Base-by-base conservation (phyloP, 1,139 yeast genomes). In the Yarrowia galli region DNA sequence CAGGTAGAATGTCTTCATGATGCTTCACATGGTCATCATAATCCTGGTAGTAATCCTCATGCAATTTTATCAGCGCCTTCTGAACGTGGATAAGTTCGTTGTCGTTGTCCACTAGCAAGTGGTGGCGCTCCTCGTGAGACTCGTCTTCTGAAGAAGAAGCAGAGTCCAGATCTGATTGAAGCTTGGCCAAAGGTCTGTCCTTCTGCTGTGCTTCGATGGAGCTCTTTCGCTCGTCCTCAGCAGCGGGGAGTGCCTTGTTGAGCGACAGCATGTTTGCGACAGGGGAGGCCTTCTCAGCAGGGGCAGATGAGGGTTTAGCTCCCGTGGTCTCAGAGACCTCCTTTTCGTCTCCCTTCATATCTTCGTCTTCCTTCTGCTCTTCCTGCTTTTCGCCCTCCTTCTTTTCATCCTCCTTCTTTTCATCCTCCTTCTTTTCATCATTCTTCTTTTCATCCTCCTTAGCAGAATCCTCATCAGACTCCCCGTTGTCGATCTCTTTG, bases 181-280 rank as follows among this genome's bases (percentile, higher is more conserved):
- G 80, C 71, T 88, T 89, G 0, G 97, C 97, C 71, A 92, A 80
- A 0, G 97, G 97, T 70, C 97, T 79, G 67, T 88, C 91, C 42
- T 83, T 85, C 75, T 84, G 91, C 78, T 85, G 92, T 68, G 86
- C 87, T 72, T 88, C 91, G 22, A 89, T 79, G 0, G 87, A 82
- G 35, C 84, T 82, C 69, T 91, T 80, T 22, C 87, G 85, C 32
- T 82, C 78, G n/a, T 87, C 85, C 66, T 76, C 79, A 12, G 71
- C 74, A 7, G 70, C 73, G 25, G 75, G 67, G 23, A 75, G 70
- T 38, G 74, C 74, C 13, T 73, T 72, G 65, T 72, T 71, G 20
- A 74, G 67, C 9, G 71, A 72, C 3, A 72, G 71, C 43, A 73
- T 68, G 42, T 71, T 74, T 8, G 73, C 76, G 3, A 74, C 71